These are phyloP conservation scores for Alternaria brassicicola DNA, from an alignment of 2,329 filamentous ascomycete genomes.

Conservation along the genomic window DNA sequence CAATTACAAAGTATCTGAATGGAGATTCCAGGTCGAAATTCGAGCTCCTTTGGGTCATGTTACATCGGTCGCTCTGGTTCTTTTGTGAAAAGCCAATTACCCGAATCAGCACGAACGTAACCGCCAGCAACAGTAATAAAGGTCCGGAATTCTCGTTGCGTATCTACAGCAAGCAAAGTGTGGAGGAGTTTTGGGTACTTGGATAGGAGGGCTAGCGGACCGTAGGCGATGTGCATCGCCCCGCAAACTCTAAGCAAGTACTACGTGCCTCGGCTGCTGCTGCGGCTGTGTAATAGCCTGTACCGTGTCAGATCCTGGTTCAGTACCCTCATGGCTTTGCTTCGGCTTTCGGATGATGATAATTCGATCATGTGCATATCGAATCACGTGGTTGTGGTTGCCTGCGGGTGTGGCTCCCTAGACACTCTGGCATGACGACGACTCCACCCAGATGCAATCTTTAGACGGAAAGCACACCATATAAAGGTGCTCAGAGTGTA, in stretches of 20 bases:
- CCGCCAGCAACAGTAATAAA: too few relatives aligned
- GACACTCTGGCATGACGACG: background rate
- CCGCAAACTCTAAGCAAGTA: background rate
- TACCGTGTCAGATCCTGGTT: background rate
- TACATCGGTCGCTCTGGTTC: too few relatives aligned
- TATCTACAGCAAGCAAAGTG: background rate
- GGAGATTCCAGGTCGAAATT: too few relatives aligned
- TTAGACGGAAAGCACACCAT: background rate
- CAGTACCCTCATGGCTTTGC: background rate
- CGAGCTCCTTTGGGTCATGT: too few relatives aligned
- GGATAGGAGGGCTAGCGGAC: background rate
- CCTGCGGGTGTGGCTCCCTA: background rate
- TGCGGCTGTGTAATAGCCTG: background rate
- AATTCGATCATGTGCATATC: background rate
- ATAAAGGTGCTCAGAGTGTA: background rate
- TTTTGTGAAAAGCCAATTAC: too few relatives aligned
- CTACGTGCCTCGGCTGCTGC: background rate
- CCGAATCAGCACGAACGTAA: too few relatives aligned
- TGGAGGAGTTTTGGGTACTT: background rate
- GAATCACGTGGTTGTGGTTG: background rate
- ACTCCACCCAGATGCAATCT: background rate
- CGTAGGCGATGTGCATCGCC: background rate
- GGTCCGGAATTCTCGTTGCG: background rate
- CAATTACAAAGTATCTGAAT: too few relatives aligned
- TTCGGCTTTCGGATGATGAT: background rate